Evolutionary conservation across 2,329 filamentous ascomycete genomes (phyloP), one percentile per base, ranked within the genome.

Genomic region (Talaromyces islandicus): DNA sequence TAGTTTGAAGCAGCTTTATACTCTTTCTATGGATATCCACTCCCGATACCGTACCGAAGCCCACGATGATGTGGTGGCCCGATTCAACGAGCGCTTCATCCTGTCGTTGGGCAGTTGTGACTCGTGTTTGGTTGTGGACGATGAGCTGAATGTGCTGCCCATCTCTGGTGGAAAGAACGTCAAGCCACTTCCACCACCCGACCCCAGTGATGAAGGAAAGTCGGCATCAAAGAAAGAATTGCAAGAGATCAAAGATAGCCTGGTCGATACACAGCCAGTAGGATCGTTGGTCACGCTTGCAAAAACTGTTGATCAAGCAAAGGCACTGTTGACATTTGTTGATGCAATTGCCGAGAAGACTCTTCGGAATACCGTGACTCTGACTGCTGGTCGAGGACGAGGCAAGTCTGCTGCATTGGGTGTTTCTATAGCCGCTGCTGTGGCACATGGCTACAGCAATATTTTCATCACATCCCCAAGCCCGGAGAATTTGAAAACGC

Each of bases 391-490:
- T 41, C 87, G 94, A 86, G 94, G 94, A 75, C 88, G 94, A 69
- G 94, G 94, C 77, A 99, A 99, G 78, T 99, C 94, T 21, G 95
- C 94, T 19, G 94, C 94, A 27, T 84, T 99, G 69, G 94, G 94
- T 77, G 88, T 99, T 56, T 92, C 94, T 3, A 89, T 99, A 50
- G 94, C 94, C 3, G 92, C 94, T 2, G 95, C 95, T 1, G 85
- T 99, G 51, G 93, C 94, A 1, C 90, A 97, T 71, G 94, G 94
- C 27, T 99, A 99, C 77, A 96, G 92, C 80, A 99, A 99, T 75
- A 96, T 99, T 69, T 99, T 99, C 77, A 96, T 99, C 72, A 99
- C 94, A 1, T 97, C 93, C 1, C 93, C 93, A 0, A 97, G 91
- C 63, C 94, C 94, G 0, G 95, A 99, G 77, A 99, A 99, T 77